Base-by-base conservation (phyloP, 495 filamentous ascomycete genomes). In the Articulospora tetracladia region DNA sequence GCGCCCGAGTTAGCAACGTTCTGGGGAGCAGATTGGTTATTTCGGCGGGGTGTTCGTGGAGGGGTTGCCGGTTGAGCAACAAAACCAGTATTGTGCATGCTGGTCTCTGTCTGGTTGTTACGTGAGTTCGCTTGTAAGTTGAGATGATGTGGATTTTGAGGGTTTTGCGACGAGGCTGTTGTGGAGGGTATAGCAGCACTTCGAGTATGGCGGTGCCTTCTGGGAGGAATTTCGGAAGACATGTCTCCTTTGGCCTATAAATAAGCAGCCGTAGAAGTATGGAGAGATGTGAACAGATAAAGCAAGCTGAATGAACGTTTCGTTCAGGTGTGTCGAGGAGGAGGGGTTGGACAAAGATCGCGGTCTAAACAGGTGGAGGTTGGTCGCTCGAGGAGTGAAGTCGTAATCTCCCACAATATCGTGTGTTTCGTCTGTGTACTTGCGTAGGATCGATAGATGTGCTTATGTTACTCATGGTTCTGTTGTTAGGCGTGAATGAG, bases 41-140 rank as follows among this genome's bases (percentile, higher is more conserved):
- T 52, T 62, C 62, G 34, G 36, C 64, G 51, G 48, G 71, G 59
- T 22, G 68, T 69, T 56, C 67, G 57, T 34, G 69, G 62, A 57
- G 57, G 63, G 30, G 63, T 68, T 11, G 55, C 62, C 15, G 62
- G 60, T 27, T 63, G 55, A 19, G 30, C 36, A 19, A 24, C 24
- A 19, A 3, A 15, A 12, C 17, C 15, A 17, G 17, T 8, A 19
- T 19, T 19, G n/a, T 19, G 3, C 39, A 44, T 12, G 17, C 15
- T 44, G 53, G 49, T 27, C 2, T 32, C 50, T 53, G 58, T n/a
- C 48, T 66, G 22, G 39, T 69, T 53, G 22, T 20, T 19, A n/a
- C 25, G 63, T 63, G 25, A 7, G 23, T 50, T 3, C 20, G 57
- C 57, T 62, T 70, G 63, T 19, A 32, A 23, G 53, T 66, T 70